Percentiles rank a stretch among this genome's conserved stretches.
Conservation (phyloP, 768 basidiomycete genomes). For the Lenzites betulinus region DNA sequence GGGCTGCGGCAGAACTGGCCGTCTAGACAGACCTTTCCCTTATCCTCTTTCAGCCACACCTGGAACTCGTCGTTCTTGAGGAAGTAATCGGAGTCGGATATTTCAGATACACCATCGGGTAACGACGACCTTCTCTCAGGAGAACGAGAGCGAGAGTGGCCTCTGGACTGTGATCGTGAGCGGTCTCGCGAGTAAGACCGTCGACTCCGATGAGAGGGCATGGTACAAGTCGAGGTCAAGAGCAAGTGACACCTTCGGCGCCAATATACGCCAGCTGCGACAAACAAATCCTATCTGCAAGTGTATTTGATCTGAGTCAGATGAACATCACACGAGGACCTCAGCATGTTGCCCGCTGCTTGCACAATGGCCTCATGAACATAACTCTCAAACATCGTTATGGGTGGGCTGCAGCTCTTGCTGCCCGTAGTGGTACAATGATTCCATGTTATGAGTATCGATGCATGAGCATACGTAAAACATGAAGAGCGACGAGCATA, state of each 20-base stretch:
- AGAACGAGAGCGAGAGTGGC: conserved; percentile 39
- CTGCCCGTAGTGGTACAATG: conserved; percentile 16
- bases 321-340: too few relatives aligned
- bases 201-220: conserved; percentile 30
- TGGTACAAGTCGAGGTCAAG: conserved; percentile 9
- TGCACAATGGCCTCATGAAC: too few relatives aligned
- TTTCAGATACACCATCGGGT: conserved; percentile 58
- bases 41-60: conserved; percentile 80
- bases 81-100: conserved; percentile 87
- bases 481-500: conserved; percentile 20
- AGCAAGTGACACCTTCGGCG: background rate
- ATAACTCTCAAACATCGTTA: too few relatives aligned
- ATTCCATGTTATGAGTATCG: conserved; percentile 24
- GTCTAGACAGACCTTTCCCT: conserved; percentile 48
- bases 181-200: conserved; percentile 28
- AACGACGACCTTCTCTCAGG: conserved; percentile 47
- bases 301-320: too few relatives aligned
- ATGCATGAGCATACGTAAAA: conserved; percentile 22
- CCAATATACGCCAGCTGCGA: background rate
- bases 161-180: conserved; percentile 23
- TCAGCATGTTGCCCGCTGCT: too few relatives aligned
- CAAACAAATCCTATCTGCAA: too few relatives aligned
- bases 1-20: background rate
- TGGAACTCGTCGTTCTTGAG: conserved; percentile 86
- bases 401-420: background rate